These are phyloP conservation scores for Parachlorella kessleri DNA, from an alignment of 139 green algal genomes.

Conservation along the genomic window DNA sequence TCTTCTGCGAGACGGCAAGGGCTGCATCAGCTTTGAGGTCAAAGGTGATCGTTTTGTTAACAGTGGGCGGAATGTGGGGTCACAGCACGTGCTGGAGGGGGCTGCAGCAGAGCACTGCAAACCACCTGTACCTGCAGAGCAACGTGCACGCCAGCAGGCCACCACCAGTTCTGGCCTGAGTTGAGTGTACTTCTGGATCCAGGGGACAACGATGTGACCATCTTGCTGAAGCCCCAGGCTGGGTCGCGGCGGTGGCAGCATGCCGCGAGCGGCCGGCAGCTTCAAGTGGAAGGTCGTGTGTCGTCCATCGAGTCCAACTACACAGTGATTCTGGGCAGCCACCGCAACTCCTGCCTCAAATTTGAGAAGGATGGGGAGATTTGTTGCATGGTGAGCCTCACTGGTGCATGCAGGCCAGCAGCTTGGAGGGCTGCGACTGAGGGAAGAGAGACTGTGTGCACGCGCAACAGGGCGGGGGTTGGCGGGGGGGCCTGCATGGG, in stretches of 20 bases:
- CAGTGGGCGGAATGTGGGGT: not conserved
- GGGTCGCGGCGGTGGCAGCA: conserved; percentile 78
- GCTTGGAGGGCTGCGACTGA: too few species aligned
- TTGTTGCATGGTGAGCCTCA: conserved; percentile 31
- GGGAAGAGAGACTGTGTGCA: too few species aligned
- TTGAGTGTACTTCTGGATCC: not conserved
- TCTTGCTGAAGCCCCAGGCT: conserved; percentile 74
- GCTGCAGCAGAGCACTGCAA: not conserved
- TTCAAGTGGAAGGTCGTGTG: not conserved
- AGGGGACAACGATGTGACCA: conserved; percentile 80
- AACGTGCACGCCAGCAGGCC: not conserved
- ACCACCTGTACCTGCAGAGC: not conserved
- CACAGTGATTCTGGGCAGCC: conserved; percentile 86
- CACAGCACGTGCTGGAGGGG: not conserved
- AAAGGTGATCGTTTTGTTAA: conserved; percentile 57
- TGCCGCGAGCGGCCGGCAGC: not conserved
- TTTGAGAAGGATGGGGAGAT: conserved; percentile 77
- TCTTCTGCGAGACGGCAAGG: conserved; percentile 41
- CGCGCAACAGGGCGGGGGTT: too few species aligned
- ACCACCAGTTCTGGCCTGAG: not conserved
- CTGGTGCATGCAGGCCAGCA: too few species aligned
- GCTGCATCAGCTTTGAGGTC: conserved; percentile 72
- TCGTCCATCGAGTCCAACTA: conserved; percentile 68
- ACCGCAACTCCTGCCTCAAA: conserved; percentile 85
- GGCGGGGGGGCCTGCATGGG: too few species aligned